These are phyloP conservation scores for Apiospora sp. DNA, from an alignment of 2,329 filamentous ascomycete genomes.

Conservation along the genomic window DNA sequence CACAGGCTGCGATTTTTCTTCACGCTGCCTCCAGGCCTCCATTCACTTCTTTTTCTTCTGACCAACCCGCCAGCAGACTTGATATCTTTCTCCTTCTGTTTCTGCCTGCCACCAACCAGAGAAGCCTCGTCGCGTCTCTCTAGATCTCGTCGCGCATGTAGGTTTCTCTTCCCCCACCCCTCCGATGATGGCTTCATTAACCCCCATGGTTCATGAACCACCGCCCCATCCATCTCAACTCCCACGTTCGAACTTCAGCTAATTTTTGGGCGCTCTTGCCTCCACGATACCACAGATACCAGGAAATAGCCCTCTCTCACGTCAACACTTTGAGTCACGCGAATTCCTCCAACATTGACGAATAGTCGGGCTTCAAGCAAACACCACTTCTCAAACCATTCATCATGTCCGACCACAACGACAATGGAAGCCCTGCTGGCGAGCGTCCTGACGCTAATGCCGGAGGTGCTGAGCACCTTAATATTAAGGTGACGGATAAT, in stretches of 20 bases:
- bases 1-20: slow-evolving; percentile 10
- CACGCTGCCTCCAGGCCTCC: not conserved
- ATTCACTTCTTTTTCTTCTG: not conserved
- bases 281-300: not conserved
- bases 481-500: slow-evolving; percentile 99
- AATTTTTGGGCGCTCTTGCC: not conserved
- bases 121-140: not conserved
- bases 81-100: not conserved
- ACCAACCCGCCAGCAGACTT: not conserved
- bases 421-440: slow-evolving; percentile 56
- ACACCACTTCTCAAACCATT: not conserved
- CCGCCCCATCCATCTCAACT: slow-evolving; percentile 1
- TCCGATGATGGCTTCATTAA: slow-evolving; percentile 6
- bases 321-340: not conserved
- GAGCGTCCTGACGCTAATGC: slow-evolving; percentile 50
- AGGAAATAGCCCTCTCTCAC: not conserved
- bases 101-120: not conserved
- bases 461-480: slow-evolving; percentile 80
- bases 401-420: slow-evolving; percentile 61
- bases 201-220: not conserved
- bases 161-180: not conserved
- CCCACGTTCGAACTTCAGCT: not conserved
- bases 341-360: not conserved
- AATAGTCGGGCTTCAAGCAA: not conserved
- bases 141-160: slow-evolving; percentile 10